phyloP scores from a whole-genome alignment of 768 basidiomycete genomes.

The Kwoniella sp. region DNA sequence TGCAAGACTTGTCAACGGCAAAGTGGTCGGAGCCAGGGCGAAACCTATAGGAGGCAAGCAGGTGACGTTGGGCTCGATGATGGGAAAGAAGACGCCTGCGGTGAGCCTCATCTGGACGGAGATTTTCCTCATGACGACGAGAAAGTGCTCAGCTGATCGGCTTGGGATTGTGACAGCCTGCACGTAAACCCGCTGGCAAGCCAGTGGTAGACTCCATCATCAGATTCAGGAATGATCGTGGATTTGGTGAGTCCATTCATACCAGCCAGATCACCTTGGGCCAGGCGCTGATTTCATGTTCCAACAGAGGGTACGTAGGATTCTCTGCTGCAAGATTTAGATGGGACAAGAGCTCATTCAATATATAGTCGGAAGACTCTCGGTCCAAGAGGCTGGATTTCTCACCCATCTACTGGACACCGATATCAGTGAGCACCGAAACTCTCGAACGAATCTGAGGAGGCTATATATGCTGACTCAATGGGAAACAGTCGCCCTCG shows the following conservation, averaged over 20 bases:
- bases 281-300: conserved; percentile 3
- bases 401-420: conserved; percentile 51
- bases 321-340: background rate
- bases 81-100: conserved; percentile 39
- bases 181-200: conserved; percentile 35
- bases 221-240: conserved; percentile 51
- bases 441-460: background rate
- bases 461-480: background rate
- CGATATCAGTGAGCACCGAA: conserved; percentile 39
- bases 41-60: conserved; percentile 45
- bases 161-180: background rate
- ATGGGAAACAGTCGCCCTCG: conserved; percentile 62
- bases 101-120: conserved; percentile 5
- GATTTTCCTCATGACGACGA: background rate
- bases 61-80: conserved; percentile 51
- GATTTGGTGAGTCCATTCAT: conserved; percentile 43
- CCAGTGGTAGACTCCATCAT: conserved; percentile 51
- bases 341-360: background rate
- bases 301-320: conserved; percentile 19
- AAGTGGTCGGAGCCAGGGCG: conserved; percentile 45
- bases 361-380: conserved; percentile 41
- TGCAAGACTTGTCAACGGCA: conserved; percentile 51
- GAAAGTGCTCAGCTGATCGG: background rate
- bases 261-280: too few species aligned
- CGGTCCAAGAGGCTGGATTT: conserved; percentile 48